Base-by-base conservation (phyloP, 2,329 filamentous ascomycete species). In the Ophiosphaerella korrae region DNA sequence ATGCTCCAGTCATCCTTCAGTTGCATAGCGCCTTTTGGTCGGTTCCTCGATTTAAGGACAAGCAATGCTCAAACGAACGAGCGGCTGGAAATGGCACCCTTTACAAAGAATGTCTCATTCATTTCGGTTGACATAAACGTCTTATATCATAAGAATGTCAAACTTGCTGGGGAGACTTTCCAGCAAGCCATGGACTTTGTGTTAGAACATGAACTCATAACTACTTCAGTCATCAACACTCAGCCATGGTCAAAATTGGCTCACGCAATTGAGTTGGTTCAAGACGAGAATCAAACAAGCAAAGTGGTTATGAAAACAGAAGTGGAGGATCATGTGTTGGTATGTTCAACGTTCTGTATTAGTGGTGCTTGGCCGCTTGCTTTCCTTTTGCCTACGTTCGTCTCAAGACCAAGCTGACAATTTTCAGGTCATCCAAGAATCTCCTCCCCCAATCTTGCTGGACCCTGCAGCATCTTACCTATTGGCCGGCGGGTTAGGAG, bases 1-100 rank as follows among this genome's bases (percentile, higher is more conserved):
- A 38, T 55, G 3, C 53, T 74, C 1, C 58, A 59, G 2, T 72
- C 72, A 0, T 77, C 75, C 0, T 82, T 77, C 75, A 58, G 71
- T 5, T 79, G 77, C 39, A 64, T 82, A 2, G 78, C 78, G 0
- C 40, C 56, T 21, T 54, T 57, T 42, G 65, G 66, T 11, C 42
- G 41, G 16, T 57, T 66, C 11, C 21, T 67, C 5, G 58, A 68
- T 36, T 54, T 68, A 42, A 55, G 56, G 2, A 45, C 44, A 11
- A 41, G 18, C 7, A 48, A 56, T 23, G 7, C 45, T 3, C 37
- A 44, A 31, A 24, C 18, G 2, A 49, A 41, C 18, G 45, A 16
- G 2, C 43, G 50, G 18, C 37, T 66, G 7, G 64, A 50, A 45
- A 69, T 54, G 70, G 49, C 46, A 5, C 50, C 52, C 3, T 67